These are phyloP conservation scores for Micractinium conductrix DNA, from an alignment of 139 green algal species.

Conservation along the genomic window DNA sequence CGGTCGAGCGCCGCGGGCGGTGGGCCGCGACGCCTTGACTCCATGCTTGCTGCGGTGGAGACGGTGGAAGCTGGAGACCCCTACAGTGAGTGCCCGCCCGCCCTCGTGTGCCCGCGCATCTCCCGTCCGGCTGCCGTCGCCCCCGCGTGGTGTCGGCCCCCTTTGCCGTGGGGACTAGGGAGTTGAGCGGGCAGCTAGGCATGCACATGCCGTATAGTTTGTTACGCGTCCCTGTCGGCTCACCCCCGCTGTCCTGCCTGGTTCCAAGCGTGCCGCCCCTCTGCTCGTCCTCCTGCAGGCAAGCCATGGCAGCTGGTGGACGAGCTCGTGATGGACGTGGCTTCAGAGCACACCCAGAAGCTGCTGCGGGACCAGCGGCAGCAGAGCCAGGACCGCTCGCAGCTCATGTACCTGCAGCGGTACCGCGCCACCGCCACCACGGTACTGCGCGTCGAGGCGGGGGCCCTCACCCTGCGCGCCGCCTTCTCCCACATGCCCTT, in stretches of 20 bases:
- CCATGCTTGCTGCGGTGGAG: slow-evolving; percentile 29
- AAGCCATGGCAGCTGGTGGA: slow-evolving; percentile 54
- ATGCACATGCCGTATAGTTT: too few relatives aligned
- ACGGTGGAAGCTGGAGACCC: not conserved
- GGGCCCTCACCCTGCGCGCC: slow-evolving; percentile 52
- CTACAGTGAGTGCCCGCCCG: not conserved
- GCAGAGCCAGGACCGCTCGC: slow-evolving; percentile 27
- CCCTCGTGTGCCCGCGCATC: too few relatives aligned
- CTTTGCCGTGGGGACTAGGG: too few relatives aligned
- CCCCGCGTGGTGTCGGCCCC: too few relatives aligned
- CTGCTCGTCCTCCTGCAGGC: not conserved
- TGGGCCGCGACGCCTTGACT: slow-evolving; percentile 4
- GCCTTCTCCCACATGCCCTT: slow-evolving; percentile 79
- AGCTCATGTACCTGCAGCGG: slow-evolving; percentile 41
- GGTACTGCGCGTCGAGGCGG: slow-evolving; percentile 53
- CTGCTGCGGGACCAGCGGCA: slow-evolving; percentile 51
- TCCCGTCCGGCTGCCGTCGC: too few relatives aligned
- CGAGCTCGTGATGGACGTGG: slow-evolving; percentile 58
- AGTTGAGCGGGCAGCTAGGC: too few relatives aligned
- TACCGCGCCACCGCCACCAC: slow-evolving; percentile 31
- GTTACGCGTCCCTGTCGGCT: too few relatives aligned
- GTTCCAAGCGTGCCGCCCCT: not conserved
- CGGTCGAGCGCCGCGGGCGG: not conserved
- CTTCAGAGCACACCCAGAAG: slow-evolving; percentile 48
- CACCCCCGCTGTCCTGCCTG: not conserved